These are phyloP conservation scores for Fusarium nanum DNA, from an alignment of 2,329 filamentous ascomycete genomes.

Conservation along the genomic window DNA sequence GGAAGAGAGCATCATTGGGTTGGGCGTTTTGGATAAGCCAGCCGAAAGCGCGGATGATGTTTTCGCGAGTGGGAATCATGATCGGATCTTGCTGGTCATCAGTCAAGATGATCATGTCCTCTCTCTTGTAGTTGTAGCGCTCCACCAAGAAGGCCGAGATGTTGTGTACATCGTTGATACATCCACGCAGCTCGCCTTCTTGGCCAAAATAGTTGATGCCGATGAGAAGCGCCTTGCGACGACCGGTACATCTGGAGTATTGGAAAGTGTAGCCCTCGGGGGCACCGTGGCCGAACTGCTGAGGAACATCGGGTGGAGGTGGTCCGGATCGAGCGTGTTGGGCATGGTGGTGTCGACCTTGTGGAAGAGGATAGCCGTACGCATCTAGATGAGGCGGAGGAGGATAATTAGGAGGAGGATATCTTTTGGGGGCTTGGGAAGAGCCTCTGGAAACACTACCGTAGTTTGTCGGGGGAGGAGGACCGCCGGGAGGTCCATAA, in stretches of 20 bases:
- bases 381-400: slow-evolving; percentile 58
- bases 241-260: slow-evolving; percentile 79
- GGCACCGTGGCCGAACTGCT: slow-evolving; percentile 75
- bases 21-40: slow-evolving; percentile 79
- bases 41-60: slow-evolving; percentile 79
- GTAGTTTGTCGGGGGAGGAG: slow-evolving; percentile 37
- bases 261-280: slow-evolving; percentile 77
- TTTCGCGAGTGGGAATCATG: slow-evolving; percentile 78
- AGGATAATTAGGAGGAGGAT: slow-evolving; percentile 52
- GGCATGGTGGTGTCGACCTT: slow-evolving; percentile 44
- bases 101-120: slow-evolving; percentile 84
- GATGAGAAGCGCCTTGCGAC: slow-evolving; percentile 78
- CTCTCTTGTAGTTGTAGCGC: slow-evolving; percentile 76
- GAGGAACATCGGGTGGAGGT: slow-evolving; percentile 62
- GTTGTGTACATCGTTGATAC: slow-evolving; percentile 85
- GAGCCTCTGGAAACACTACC: slow-evolving; percentile 40
- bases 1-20: slow-evolving; percentile 81
- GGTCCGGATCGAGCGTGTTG: slow-evolving; percentile 50
- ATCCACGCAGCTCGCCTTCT: slow-evolving; percentile 76
- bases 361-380: slow-evolving; percentile 60
- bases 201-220: slow-evolving; percentile 86
- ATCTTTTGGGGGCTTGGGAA: slow-evolving; percentile 39
- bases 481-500: slow-evolving; percentile 9
- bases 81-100: slow-evolving; percentile 78
- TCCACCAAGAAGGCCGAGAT: slow-evolving; percentile 77